phyloP scores from a whole-genome alignment of 805 yeast genomes.

The Metschnikowia gruessii region DNA sequence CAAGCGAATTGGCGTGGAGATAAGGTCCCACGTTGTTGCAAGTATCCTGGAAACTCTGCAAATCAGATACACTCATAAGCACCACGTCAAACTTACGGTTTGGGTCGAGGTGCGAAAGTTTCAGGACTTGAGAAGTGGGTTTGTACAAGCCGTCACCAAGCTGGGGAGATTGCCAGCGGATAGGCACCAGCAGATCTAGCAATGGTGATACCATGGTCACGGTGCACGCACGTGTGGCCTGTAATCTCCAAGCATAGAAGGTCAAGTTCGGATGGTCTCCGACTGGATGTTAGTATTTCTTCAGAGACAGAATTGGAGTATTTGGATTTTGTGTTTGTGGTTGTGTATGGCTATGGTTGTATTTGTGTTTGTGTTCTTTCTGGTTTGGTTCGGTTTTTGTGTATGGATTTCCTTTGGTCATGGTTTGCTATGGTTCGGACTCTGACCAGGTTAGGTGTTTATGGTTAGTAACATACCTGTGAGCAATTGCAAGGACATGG shows the following conservation, averaged over 20 bases:
- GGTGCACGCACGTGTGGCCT: conserved; percentile 38
- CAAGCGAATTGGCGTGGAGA: conserved; percentile 41
- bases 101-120: conserved; percentile 16
- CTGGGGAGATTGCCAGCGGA: conserved; percentile 21
- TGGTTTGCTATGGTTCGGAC: too few relatives aligned
- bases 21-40: conserved; percentile 26
- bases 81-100: conserved; percentile 31
- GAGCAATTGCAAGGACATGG: conserved; percentile 14
- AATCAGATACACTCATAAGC: conserved; percentile 32
- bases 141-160: conserved; percentile 15
- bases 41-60: conserved; percentile 38
- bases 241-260: conserved; percentile 59
- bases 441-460: too few relatives aligned
- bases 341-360: too few relatives aligned
- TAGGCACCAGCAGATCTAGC: conserved; percentile 18
- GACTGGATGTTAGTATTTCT: conserved; percentile 33
- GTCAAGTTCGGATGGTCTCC: conserved; percentile 58
- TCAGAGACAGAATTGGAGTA: too few relatives aligned
- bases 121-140: conserved; percentile 19
- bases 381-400: too few relatives aligned
- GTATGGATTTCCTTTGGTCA: too few relatives aligned
- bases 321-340: too few relatives aligned
- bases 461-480: conserved; percentile 14
- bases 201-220: conserved; percentile 40
- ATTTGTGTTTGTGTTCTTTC: too few relatives aligned